Evolutionary conservation across 768 basidiomycete genomes (phyloP), one percentile per base, ranked within the genome.

Genomic region (Mrakia blollopis): DNA sequence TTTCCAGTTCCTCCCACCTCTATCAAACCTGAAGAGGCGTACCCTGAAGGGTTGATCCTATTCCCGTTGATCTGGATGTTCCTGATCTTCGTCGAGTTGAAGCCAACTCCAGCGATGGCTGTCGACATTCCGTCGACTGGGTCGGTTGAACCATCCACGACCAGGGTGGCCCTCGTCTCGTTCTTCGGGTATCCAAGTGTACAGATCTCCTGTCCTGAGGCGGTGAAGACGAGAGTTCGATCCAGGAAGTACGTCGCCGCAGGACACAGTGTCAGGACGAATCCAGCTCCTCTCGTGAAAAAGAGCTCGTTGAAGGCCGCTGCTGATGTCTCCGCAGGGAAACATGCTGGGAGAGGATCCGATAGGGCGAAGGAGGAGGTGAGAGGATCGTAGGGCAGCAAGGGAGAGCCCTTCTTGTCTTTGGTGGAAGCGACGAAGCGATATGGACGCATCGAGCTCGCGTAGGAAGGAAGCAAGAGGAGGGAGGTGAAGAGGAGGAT

Each of bases 1-100:
- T 88, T 84, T 79, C 91, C 93, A 28, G 86, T 80, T 14, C 92
- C 93, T 7, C 93, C 93, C 86, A 94, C 89, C 83, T 93, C 92
- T 74, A 94, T 92, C 80, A 80, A 63, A 0, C 69, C 81, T 63
- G 76, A n/a, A 18, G 78, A 78, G 35, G 62, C 69, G 28, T 32
- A 52, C 54, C 75, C 72, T 25, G 54, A 41, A 39, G 50, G 9
- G 21, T 10, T 9, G 74, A 70, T 60, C 70, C 75, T 71, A 3
- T 79, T 76, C 2, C 81, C 81, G 67, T 81, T 69, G 60, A 81
- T 81, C 86, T 44, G 44, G 28, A 94, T 82, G 83, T 93, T 89
- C 60, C 91, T 87, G 60, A 93, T 84, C 78, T 84, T 88, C 37
- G 89, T 87, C 21, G 89, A 88, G 89, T 87, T 23, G 89, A 88